phyloP scores from a whole-genome alignment of 2,329 filamentous ascomycete genomes.

The Colletotrichum sp. region DNA sequence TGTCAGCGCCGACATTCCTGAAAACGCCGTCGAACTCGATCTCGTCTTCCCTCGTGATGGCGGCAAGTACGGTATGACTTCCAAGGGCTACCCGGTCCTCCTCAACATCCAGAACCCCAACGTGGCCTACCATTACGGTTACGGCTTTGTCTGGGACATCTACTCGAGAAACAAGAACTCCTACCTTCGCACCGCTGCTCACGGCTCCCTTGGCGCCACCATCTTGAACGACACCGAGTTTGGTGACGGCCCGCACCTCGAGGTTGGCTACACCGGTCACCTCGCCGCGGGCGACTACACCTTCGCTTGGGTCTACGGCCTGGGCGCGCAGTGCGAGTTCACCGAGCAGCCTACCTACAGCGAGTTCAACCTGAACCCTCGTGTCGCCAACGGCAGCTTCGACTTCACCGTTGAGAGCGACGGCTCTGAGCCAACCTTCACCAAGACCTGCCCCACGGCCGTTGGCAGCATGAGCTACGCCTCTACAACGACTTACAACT shows the following conservation, averaged over 20 bases:
- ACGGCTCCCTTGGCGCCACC: conserved; percentile 8
- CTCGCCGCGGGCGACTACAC: conserved; percentile 20
- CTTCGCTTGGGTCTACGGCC: conserved; percentile 15
- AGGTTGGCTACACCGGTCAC: conserved; percentile 14
- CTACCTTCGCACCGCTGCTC: conserved; percentile 16
- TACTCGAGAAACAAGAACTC: conserved; percentile 15
- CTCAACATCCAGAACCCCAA: conserved; percentile 20
- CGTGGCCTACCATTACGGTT: conserved; percentile 20
- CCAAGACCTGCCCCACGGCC: conserved; percentile 14
- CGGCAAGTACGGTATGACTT: conserved; percentile 14
- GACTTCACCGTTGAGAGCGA: conserved; percentile 13
- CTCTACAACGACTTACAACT: conserved; percentile 17
- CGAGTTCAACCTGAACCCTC: conserved; percentile 19
- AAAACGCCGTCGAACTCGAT: conserved; percentile 20
- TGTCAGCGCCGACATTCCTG: conserved; percentile 11
- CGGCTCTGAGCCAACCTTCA: conserved; percentile 17
- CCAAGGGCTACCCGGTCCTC: conserved; percentile 17
- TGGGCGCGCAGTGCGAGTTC: conserved; percentile 19
- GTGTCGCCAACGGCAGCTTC: conserved; percentile 19
- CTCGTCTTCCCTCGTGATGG: conserved; percentile 19
- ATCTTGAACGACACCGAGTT: conserved; percentile 17
- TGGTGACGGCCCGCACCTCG: conserved; percentile 7
- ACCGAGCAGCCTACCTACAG: conserved; percentile 14
- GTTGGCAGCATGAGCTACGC: conserved; percentile 17
- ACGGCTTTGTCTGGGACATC: conserved; percentile 18